A percentile compares a stretch with the other conserved stretches of the same genome.
phyloP scores from a whole-genome alignment of 331 rosid species.

The Phaseolus coccineus region DNA sequence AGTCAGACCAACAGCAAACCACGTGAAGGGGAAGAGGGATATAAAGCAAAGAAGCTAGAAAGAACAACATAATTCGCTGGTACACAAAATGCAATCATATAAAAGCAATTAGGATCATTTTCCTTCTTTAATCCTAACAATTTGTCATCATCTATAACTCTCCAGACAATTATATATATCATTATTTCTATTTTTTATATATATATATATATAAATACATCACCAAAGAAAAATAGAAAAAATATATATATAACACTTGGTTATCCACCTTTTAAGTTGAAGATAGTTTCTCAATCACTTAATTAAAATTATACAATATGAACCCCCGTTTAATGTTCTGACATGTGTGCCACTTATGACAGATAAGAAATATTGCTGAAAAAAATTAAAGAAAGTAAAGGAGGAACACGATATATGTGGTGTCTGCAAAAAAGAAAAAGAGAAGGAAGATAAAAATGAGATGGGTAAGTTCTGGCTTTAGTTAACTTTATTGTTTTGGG shows the following conservation, averaged over 20 bases:
- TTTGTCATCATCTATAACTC: background rate
- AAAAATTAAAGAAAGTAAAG: background rate
- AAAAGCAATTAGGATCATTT: background rate
- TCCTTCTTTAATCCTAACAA: background rate
- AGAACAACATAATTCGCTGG: background rate
- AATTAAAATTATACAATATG: background rate
- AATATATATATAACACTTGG: no score
- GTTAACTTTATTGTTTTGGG: constrained; percentile 34
- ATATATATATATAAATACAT: background rate
- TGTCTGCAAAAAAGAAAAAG: background rate
- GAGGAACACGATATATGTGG: background rate
- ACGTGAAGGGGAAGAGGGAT: constrained; percentile 39
- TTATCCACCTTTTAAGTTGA: no score
- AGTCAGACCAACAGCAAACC: constrained; percentile 37
- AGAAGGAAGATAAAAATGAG: constrained; percentile 33
- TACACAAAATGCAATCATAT: background rate
- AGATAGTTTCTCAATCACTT: background rate
- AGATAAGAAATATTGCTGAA: background rate
- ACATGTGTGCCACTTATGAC: background rate
- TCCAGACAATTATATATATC: background rate
- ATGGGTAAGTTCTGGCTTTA: constrained; percentile 42
- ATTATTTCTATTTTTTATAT: background rate
- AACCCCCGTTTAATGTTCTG: background rate
- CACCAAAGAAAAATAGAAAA: no score
- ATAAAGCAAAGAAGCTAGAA: constrained; percentile 40